Base-by-base conservation (phyloP, 2,329 filamentous ascomycete genomes). In the Beauveria pseudobassiana region DNA sequence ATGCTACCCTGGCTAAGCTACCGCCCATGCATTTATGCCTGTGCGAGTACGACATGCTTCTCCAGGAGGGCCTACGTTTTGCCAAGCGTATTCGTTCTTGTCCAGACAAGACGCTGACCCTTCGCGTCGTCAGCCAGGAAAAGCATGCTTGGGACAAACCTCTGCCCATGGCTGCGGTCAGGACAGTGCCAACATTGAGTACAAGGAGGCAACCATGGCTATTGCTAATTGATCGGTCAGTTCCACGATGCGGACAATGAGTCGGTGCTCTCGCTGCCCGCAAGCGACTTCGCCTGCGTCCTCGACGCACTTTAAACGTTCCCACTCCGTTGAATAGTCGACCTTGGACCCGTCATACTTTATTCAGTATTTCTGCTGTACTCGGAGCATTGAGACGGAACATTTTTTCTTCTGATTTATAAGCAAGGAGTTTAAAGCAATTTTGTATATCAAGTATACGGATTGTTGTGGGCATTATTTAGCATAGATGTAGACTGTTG, bases 1-100 rank as follows among this genome's bases (percentile, higher is more conserved):
- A 85, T 64, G 76, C 78, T 30, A 67, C 82, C n/a, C 66, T 87
- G 3, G 73, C 73, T 12, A 75, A 83, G 45, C 79, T 86, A 3
- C 75, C 79, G 0, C 79, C 81, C 18, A 71, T 87, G 3, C 76
- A 87, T 20, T 73, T 87, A 48, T 84, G 82, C 66, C 80, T 86
- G 3, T 88, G 85, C 72, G 85, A 88, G 73, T 83, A 80, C 70
- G 84, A 87, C 69, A 87, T 87, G 83, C 71, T 87, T n/a, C 77
- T 85, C 10, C 75, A 74, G 2, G 85, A 87, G 68, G 84, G 83
- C 12, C 75, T 87, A 63, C 76, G 78, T 5, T 87, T 92, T 64
- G 80, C 83, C 12, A 78, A 84, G 57, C 77, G 87, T 22, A 71
- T 91, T 9, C 71, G 76, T 53, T 53, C 63, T 5, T 63, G 67